Evolutionary conservation across 176 grass and related monocot genomes (phyloP), one percentile per base, ranked within the genome.

Genomic region (Oryza longistaminata): DNA sequence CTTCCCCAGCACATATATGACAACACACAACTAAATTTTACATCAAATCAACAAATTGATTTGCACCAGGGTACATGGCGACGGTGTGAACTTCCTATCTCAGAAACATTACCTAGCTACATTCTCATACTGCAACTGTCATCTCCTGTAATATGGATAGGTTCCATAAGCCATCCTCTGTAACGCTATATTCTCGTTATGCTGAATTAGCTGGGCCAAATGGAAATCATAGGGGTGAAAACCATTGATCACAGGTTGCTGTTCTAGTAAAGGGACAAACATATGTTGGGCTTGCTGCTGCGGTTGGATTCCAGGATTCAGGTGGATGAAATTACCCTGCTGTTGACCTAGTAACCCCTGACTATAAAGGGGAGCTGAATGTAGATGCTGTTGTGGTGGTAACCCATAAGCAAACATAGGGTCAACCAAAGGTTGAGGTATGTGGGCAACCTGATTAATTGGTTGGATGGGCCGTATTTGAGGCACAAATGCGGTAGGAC

Each of bases 221-320:
- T 72, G 71, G 83, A 81, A 29, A 68, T 31, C 75, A 31, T 83
- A 87, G 3, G 55, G 77, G 24, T 81, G 72, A 60, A 67, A 43
- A 34, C 34, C 22, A 60, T 82, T 21, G 2, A 61, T 60, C 45
- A 35, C 46, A 0, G 80, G 76, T 46, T 76, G 70, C 4, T 76
- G 82, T 53, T 11, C 35, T 8, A 26, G 22, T 69, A 46, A 40
- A 76, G 76, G 85, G 68, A 7, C 37, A 9, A 87, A 73, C 58
- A 85, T 71, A 82, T 33, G 73, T 46, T 61, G 81, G 39, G 46
- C 72, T 42, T 81, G 85, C 64, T 82, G 81, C 64, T 72, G 84
- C 65, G 58, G 76, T 49, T 73, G 81, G 62, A 80, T 45, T 53
- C 81, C 66, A 25, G 61, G 74, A 78, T 90, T 72, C 3, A 73